These are phyloP conservation scores for Lipomyces yamadae DNA, from an alignment of 805 yeast genomes.

Conservation along the genomic window DNA sequence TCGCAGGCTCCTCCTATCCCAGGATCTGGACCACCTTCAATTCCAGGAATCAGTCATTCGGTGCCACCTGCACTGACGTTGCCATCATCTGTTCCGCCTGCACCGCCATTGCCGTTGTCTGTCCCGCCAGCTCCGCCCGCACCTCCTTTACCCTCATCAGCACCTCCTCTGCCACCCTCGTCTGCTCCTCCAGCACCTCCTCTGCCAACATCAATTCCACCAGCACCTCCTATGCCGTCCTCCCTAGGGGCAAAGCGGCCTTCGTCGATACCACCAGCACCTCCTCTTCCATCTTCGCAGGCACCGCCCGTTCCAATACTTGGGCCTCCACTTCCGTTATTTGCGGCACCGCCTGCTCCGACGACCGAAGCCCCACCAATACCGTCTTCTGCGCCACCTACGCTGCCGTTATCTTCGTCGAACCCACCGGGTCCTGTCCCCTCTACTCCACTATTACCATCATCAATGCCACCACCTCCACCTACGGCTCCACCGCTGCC, in stretches of 20 bases:
- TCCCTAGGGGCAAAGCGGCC: slow-evolving; percentile 37
- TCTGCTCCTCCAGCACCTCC: slow-evolving; percentile 43
- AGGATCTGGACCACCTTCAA: slow-evolving; percentile 16
- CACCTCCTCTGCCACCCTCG: slow-evolving; percentile 17
- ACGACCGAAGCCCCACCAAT: slow-evolving; percentile 40
- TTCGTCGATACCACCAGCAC: slow-evolving; percentile 39
- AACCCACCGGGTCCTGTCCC: slow-evolving; percentile 33
- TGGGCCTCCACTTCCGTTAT: slow-evolving; percentile 32
- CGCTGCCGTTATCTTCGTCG: slow-evolving; percentile 30
- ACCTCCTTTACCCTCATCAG: slow-evolving; percentile 10
- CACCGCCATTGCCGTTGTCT: slow-evolving; percentile 32
- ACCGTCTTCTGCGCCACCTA: slow-evolving; percentile 8
- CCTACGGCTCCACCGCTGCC: neutral
- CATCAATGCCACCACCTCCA: slow-evolving; percentile 12
- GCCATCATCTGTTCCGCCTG: slow-evolving; percentile 32
- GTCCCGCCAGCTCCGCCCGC: slow-evolving; percentile 15
- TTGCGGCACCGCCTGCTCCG: slow-evolving; percentile 40
- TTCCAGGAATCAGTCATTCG: slow-evolving; percentile 12
- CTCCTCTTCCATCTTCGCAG: slow-evolving; percentile 37
- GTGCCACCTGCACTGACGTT: slow-evolving; percentile 24
- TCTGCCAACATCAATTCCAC: slow-evolving; percentile 41
- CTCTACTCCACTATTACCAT: slow-evolving; percentile 14
- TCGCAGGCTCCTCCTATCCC: slow-evolving; percentile 22
- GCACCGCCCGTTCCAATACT: slow-evolving; percentile 36
- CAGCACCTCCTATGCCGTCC: slow-evolving; percentile 38